Percentiles rank a stretch among this genome's conserved stretches.
These are phyloP conservation scores for Chlorella sp. DNA, from an alignment of 139 green algal genomes.

Conservation along the genomic window DNA sequence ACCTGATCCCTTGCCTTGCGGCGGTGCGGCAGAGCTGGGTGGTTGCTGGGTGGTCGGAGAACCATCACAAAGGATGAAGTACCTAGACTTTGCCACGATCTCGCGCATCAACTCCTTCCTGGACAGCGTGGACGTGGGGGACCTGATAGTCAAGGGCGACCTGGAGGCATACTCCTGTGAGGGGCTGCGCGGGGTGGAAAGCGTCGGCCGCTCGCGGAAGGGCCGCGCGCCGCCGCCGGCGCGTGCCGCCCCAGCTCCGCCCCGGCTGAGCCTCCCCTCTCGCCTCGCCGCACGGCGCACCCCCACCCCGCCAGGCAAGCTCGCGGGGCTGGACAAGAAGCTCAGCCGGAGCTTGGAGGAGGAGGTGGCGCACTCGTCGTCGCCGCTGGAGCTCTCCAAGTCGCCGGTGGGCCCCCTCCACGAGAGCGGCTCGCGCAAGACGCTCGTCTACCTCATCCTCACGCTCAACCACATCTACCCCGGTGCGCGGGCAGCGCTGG, in stretches of 20 bases:
- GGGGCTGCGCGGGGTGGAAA: slow-evolving; percentile 12
- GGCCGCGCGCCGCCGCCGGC: no score
- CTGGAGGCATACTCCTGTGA: slow-evolving; percentile 95
- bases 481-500: no score
- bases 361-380: slow-evolving; percentile 79
- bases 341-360: slow-evolving; percentile 89
- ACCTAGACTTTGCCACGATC: slow-evolving; percentile 58
- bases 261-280: no score
- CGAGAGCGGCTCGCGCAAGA: slow-evolving; percentile 80
- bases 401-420: slow-evolving; percentile 70
- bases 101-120: slow-evolving; percentile 85
- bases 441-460: slow-evolving; percentile 98
- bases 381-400: slow-evolving; percentile 72
- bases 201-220: background rate
- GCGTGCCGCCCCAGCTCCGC: no score
- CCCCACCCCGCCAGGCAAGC: slow-evolving; percentile 81
- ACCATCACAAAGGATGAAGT: slow-evolving; percentile 81
- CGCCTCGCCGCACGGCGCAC: background rate
- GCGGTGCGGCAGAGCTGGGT: no score
- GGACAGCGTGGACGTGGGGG: slow-evolving; percentile 86
- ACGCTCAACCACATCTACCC: slow-evolving; percentile 99
- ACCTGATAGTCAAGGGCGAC: slow-evolving; percentile 86
- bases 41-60: no score
- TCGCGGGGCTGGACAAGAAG: slow-evolving; percentile 97
- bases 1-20: no score